Evolutionary conservation across 352 stramenopile genomes (phyloP), one percentile per base, ranked within the genome.

Genomic region (Halophytophthora batemanensis): DNA sequence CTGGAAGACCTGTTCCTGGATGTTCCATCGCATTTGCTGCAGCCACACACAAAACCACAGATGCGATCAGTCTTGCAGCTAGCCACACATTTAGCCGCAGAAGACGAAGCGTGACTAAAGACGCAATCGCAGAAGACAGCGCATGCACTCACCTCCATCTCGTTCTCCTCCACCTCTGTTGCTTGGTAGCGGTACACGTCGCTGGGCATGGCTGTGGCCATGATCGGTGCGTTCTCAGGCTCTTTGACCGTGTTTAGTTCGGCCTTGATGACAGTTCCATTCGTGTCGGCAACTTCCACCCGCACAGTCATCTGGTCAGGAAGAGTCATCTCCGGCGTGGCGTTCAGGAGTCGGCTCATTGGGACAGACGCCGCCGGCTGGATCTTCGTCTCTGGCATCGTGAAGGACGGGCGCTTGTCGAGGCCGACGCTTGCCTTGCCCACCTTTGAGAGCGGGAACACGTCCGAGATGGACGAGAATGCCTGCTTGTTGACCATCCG

Each of bases 381-480:
- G 2, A 33, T 42, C 33, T 56, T 69, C 15, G 47, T 25, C 31
- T 53, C 50, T 38, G 56, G 53, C 12, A 58, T 41, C 8, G 58
- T 61, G 38, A 53, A 59, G 29, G 63, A 50, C 14, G 48, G 43
- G 18, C 59, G 56, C 29, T 66, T 70, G 25, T 53, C 57, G 45
- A 66, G 35, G 23, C 67, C 62, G 37, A 56, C 59, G 37, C 64
- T 79, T 6, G 65, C 59, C 19, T 71, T 83, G 38, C 61, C 69
- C 14, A 56, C 71, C 6, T 49, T 71, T 0, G 68, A 71, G 13
- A 84, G 50, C 11, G 71, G 74, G 42, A 75, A 86, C 11, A 61
- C 62, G 37, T 86, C 72, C 1, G 73, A 75, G 43, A 90, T 81
- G 33, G 76, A 87, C 34, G 63, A 77, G 54, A 90, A 90, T 31